phyloP scores from a whole-genome alignment of 1,139 yeast genomes.

The Zhuliangozyma blackwelliae region DNA sequence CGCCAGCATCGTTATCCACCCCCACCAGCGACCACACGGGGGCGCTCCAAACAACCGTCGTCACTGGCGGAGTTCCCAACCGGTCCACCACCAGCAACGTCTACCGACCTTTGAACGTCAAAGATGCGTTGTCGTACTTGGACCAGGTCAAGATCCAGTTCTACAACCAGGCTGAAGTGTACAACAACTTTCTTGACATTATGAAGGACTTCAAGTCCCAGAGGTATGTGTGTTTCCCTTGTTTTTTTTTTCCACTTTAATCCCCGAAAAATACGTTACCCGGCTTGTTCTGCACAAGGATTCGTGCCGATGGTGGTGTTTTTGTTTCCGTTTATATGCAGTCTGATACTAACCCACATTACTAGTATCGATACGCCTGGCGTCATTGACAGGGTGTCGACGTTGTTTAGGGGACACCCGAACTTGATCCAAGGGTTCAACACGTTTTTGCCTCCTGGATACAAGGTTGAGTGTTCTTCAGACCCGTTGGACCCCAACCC shows the following conservation, averaged over 20 bases:
- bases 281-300: neutral
- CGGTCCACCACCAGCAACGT: slow-evolving; percentile 43
- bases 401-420: slow-evolving; percentile 88
- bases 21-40: slow-evolving; percentile 1
- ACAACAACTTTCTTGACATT: slow-evolving; percentile 91
- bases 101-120: slow-evolving; percentile 88
- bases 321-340: neutral
- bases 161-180: slow-evolving; percentile 88
- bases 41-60: neutral
- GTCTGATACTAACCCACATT: slow-evolving; percentile 5
- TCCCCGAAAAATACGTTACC: too few species aligned
- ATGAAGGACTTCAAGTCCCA: slow-evolving; percentile 98
- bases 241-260: neutral
- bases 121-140: slow-evolving; percentile 90
- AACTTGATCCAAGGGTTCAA: slow-evolving; percentile 92
- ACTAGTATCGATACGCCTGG: slow-evolving; percentile 92
- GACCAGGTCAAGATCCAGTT: slow-evolving; percentile 96
- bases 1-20: slow-evolving; percentile 17
- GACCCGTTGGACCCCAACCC: slow-evolving; percentile 92
- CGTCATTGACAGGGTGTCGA: slow-evolving; percentile 91
- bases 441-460: slow-evolving; percentile 96
- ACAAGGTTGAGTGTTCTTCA: slow-evolving; percentile 84
- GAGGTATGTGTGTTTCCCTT: slow-evolving; percentile 36
- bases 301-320: neutral
- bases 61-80: slow-evolving; percentile 35